Evolutionary conservation across 345 rosid genomes (phyloP), one percentile per base, ranked within the genome.

Genomic region (Brassica incana): DNA sequence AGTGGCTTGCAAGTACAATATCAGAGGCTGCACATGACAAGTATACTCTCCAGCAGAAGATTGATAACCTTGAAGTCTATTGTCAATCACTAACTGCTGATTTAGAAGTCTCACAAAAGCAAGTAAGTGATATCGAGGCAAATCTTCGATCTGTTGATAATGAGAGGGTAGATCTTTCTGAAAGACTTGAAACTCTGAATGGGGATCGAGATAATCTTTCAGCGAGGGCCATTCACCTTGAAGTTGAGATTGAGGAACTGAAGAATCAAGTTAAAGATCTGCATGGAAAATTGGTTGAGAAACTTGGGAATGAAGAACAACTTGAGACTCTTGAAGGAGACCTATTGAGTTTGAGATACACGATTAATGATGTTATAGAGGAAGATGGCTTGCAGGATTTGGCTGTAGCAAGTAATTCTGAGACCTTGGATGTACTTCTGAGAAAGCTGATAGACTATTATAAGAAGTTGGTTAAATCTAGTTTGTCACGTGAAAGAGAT

Each of bases 1-100:
- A 89, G 81, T 93, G 98, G 99, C 81, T 95, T 62, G 93, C 89
- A 76, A 84, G 75, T 78, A 87, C 89, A 56, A 83, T 95, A 80
- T 81, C 83, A 59, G 94, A 93, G 75, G 94, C 90, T 81, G 74
- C 75, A 70, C 75, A 83, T 78, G 91, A 85, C n/a, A 89, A 83
- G 60, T 71, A 77, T 83, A 86, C 89, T 78, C 88, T 91, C 79
- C 88, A 84, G 84, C 87, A 83, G 83, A 89, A 90, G 80, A 83
- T 87, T 79, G 89, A 82, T 75, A 80, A 83, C 78, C 86, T 89
- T 82, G 92, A 95, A 82, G 80, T 77, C 73, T 80, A 86, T 76
- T 87, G 87, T 82, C 81, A 81, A 74, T 89, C 88, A 48, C 66
- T 92, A 59, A 78, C 85, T 85, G 85, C 91, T 80, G 97, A 92